Evolutionary conservation across 108 stramenopile genomes (phyloP).

Genomic region (Nitzschia sp.): DNA sequence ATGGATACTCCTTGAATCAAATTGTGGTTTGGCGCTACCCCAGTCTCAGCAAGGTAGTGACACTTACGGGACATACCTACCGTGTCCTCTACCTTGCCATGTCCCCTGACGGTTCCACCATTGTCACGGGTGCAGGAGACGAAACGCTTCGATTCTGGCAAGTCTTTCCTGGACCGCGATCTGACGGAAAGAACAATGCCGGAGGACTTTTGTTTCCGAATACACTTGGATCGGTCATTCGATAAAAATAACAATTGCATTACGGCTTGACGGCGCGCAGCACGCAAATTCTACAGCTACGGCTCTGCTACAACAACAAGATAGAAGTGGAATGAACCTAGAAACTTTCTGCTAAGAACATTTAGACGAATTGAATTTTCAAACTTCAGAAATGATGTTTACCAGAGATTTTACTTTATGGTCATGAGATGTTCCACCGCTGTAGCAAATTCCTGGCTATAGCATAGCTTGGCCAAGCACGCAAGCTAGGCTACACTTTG

Average conservation of each 20-base stretch:
- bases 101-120: constrained; percentile 95
- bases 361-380: too few relatives aligned
- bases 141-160: constrained; percentile 99
- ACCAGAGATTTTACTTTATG: too few relatives aligned
- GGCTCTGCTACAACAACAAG: not conserved
- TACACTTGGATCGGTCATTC: constrained; percentile 82
- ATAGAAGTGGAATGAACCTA: too few relatives aligned
- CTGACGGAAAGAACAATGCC: constrained; percentile 68
- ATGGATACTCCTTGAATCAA: constrained; percentile 96
- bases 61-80: constrained; percentile 95
- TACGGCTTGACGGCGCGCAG: not conserved
- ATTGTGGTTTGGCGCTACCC: constrained; percentile 91
- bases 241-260: too few relatives aligned
- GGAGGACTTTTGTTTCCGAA: constrained; percentile 83
- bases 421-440: too few relatives aligned
- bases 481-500: too few relatives aligned
- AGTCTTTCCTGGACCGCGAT: constrained; percentile 94
- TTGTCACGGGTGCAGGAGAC: constrained; percentile 99
- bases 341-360: too few relatives aligned
- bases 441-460: too few relatives aligned
- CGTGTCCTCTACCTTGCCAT: constrained; percentile 97
- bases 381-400: too few relatives aligned
- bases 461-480: too few relatives aligned
- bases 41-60: constrained; percentile 94
- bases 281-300: not conserved